Evolutionary conservation across 371 early-diverging fungal genomes (phyloP), one percentile per base, ranked within the genome.

Genomic region (Globomyces sp.): DNA sequence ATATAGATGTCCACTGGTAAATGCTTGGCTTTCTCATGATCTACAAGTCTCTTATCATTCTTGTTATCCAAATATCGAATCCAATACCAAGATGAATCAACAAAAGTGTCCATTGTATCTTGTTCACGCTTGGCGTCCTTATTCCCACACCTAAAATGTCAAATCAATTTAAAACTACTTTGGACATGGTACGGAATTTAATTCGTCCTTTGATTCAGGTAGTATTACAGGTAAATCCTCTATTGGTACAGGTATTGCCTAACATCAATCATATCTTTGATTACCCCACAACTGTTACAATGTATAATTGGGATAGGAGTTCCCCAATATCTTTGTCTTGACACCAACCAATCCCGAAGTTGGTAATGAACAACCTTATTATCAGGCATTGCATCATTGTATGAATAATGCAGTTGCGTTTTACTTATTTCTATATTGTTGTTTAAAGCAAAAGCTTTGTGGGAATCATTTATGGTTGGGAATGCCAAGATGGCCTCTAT

Each of bases 311-410:
- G 99, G 47, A 99, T 94, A 10, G 99, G 99, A 0, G 99, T 95
- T 6, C 99, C 99, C 99, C 99, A 99, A 71, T 94, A 95, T 41
- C 99, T 86, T 77, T 99, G 99, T 53, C 99, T 86, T 0, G 98
- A 97, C 8, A 99, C 76, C 0, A 98, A 81, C 99, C 99, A 99
- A 78, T 99, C 99, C 52, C 92, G 86, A 44, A 96, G 77, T 0
- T 89, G 86, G 71, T 87, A 96, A 24, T 24, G 24, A 0, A 24
- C 24, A 24, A 0, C 24, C 24, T 24, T 24, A 24, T 24, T 24
- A 24, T 24, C 24, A 24, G 24, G 24, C 24, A 24, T 24, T 24
- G 24, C 24, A 24, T 24, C 24, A 24, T 24, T 24, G 24, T 24
- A 24, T 24, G 24, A 24, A 24, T 24, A 24, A 0, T 24, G 24